Evolutionary conservation across 345 rosid species (phyloP).

Genomic region (Anastatica hierochuntica): DNA sequence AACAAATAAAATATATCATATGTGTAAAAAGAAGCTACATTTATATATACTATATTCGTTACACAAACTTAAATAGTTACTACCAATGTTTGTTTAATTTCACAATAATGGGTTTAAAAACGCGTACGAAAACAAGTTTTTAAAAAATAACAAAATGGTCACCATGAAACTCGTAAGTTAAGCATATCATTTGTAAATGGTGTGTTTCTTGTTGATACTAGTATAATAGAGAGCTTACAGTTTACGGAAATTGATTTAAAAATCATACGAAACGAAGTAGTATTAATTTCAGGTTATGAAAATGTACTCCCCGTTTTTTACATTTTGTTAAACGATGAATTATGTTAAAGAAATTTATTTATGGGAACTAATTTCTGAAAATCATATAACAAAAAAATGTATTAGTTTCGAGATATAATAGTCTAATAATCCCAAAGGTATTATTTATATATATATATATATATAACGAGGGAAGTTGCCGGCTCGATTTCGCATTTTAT

Average conservation of each 20-base stretch:
- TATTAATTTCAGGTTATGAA: background rate
- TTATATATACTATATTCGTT: background rate
- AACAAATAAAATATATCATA: too few species aligned
- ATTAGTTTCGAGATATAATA: background rate
- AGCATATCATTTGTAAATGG: background rate
- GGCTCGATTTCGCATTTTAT: too few species aligned
- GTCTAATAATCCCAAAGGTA: too few species aligned
- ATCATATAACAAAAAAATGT: too few species aligned
- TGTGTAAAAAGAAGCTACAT: background rate
- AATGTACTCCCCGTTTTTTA: too few species aligned
- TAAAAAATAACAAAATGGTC: too few species aligned
- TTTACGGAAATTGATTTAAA: background rate
- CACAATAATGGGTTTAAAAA: background rate
- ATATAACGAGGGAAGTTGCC: background rate
- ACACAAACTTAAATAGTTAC: background rate
- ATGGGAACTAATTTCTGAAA: background rate
- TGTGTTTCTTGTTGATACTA: too few species aligned
- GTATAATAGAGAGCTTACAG: background rate
- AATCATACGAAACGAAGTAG: background rate
- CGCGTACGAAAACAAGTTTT: background rate
- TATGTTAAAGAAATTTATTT: too few species aligned
- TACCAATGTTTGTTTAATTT: background rate
- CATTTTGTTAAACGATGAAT: too few species aligned
- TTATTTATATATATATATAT: too few species aligned
- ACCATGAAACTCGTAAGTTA: slow-evolving; percentile 3